These are phyloP conservation scores for Paramecium sexaurelia DNA, from an alignment of 73 alveolate species.

Conservation along the genomic window DNA sequence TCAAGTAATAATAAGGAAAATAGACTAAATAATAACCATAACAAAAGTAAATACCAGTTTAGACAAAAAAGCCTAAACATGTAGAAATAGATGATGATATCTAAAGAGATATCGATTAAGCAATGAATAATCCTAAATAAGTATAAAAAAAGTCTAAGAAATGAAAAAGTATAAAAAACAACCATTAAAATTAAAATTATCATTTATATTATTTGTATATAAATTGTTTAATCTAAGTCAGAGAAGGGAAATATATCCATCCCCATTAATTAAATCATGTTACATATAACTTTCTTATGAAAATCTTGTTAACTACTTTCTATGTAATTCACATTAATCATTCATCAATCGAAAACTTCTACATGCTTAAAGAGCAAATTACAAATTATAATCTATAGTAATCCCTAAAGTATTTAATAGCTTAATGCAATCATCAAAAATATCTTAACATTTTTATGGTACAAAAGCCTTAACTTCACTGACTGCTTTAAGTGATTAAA, in stretches of 20 bases:
- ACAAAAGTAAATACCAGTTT: background rate
- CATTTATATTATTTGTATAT: background rate
- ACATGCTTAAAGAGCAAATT: background rate
- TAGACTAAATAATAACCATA: background rate
- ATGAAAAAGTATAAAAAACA: background rate
- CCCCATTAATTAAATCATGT: background rate
- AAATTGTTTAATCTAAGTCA: background rate
- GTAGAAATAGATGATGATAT: background rate
- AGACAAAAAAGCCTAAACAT: background rate
- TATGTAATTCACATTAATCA: background rate
- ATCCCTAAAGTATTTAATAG: background rate
- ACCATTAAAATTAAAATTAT: background rate
- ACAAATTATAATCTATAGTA: background rate
- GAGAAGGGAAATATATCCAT: background rate
- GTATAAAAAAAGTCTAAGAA: background rate
- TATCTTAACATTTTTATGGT: background rate
- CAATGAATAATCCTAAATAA: background rate
- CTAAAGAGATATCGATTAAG: background rate
- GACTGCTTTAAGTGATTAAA: background rate
- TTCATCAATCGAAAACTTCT: background rate
- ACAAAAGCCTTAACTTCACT: background rate
- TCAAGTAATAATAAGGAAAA: background rate
- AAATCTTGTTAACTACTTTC: background rate
- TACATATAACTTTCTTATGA: background rate
- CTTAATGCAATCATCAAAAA: background rate